Percentiles rank a stretch among this genome's conserved stretches.
These are phyloP conservation scores for Beauveria varroae DNA, from an alignment of 2,329 filamentous ascomycete genomes.

Conservation along the genomic window DNA sequence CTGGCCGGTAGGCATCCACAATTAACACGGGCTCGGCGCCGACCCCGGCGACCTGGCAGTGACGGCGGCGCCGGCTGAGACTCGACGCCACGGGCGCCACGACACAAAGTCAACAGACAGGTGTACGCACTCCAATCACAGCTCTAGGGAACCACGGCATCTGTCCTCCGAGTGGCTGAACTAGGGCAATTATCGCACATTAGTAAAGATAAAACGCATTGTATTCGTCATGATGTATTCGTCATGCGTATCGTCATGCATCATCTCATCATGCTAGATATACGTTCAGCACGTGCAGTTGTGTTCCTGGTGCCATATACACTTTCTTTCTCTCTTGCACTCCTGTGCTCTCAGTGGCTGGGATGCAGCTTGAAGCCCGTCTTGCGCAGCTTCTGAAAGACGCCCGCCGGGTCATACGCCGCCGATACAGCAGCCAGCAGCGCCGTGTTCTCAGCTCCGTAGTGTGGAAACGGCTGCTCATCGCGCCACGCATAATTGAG, in stretches of 20 bases:
- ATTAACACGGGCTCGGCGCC: background rate
- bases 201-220: background rate
- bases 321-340: too few species aligned
- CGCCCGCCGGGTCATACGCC: constrained; percentile 26
- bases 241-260: background rate
- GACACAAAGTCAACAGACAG: background rate
- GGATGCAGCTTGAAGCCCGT: constrained; percentile 23
- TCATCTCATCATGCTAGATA: background rate
- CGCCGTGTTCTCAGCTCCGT: constrained; percentile 28
- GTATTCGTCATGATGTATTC: background rate
- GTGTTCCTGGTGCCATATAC: too few species aligned
- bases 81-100: background rate
- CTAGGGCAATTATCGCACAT: background rate
- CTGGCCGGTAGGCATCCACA: too few species aligned
- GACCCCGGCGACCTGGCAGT: background rate
- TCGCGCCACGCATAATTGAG: constrained; percentile 35
- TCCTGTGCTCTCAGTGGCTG: too few species aligned
- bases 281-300: background rate
- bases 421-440: constrained; percentile 21
- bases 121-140: background rate
- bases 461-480: constrained; percentile 31
- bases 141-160: background rate
- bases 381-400: constrained; percentile 26
- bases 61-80: background rate
- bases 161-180: background rate